A percentile compares a stretch with the other conserved stretches of the same genome.
phyloP scores from a whole-genome alignment of 2,329 filamentous ascomycete genomes.

The Xylariaceae sp. region DNA sequence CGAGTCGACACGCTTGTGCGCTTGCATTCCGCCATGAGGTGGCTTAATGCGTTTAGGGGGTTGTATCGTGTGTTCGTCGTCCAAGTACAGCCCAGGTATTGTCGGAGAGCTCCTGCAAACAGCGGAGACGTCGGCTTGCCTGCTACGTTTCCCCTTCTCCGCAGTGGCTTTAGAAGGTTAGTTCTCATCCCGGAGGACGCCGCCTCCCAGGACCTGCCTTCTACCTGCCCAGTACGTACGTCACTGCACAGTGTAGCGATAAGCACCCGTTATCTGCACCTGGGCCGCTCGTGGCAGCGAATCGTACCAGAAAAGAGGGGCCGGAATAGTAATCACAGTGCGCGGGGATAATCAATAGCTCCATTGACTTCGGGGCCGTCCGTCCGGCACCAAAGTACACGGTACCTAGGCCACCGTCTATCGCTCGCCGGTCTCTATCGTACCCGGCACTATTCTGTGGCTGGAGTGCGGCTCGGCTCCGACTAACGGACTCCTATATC shows the following conservation, averaged over 20 bases:
- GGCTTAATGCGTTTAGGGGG: not conserved
- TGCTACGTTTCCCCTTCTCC: conserved; percentile 7
- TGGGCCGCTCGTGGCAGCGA: too few relatives aligned
- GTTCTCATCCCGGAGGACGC: conserved; percentile 19
- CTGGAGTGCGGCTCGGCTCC: not conserved
- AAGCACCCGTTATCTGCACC: not conserved
- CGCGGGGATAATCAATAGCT: not conserved
- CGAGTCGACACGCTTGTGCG: not conserved
- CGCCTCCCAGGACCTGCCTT: conserved; percentile 16
- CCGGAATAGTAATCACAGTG: not conserved
- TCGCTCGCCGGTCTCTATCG: not conserved
- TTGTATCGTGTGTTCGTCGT: not conserved
- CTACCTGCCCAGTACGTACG: not conserved
- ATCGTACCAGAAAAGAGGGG: too few relatives aligned
- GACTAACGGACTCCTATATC: not conserved
- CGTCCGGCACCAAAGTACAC: not conserved
- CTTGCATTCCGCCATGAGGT: not conserved
- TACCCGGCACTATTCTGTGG: not conserved
- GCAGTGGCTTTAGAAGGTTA: conserved; percentile 11
- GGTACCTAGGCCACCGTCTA: not conserved
- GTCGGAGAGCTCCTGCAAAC: conserved; percentile 18
- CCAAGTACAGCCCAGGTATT: not conserved
- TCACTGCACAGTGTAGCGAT: not conserved
- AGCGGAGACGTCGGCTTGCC: not conserved
- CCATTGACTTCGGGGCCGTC: not conserved